A percentile compares a stretch with the other conserved stretches of the same genome.
phyloP scores from a whole-genome alignment of 164 flowering plant genomes.

The Tinospora cordifolia region DNA sequence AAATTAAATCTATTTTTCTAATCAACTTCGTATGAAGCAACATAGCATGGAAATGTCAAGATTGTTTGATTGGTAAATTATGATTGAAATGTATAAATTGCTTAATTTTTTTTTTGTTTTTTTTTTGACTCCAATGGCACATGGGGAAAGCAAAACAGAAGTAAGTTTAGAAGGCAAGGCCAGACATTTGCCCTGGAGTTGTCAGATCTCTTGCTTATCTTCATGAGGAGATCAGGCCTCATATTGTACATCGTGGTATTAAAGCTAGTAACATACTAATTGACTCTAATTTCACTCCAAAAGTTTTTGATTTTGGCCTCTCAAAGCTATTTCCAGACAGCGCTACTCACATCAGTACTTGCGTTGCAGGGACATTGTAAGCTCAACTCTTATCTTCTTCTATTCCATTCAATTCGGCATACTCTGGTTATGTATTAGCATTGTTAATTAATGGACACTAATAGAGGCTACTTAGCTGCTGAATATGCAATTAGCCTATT shows the following conservation, averaged over 20 bases:
- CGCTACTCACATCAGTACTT: conserved; percentile 44
- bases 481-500: conserved; percentile 57
- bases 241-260: no score
- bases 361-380: conserved; percentile 73
- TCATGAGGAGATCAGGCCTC: no score
- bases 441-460: conserved; percentile 1
- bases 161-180: conserved; percentile 38
- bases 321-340: conserved; percentile 33
- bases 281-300: no score
- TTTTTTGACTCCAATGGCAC: conserved; percentile 7
- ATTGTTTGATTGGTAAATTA: not conserved
- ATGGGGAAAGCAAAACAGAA: conserved; percentile 40
- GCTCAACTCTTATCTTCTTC: conserved; percentile 15
- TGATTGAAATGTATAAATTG: not conserved
- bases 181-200: conserved; percentile 36
- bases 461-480: conserved; percentile 70
- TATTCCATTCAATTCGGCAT: not conserved
- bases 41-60: not conserved
- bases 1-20: not conserved
- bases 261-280: no score
- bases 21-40: no score
- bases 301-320: no score
- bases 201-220: conserved; percentile 49
- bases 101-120: no score
- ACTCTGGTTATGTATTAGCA: not conserved